Percentiles rank a stretch among this genome's conserved stretches.
Evolutionary conservation across 805 yeast genomes (phyloP).

Genomic region (Isabelozyma rhagii): DNA sequence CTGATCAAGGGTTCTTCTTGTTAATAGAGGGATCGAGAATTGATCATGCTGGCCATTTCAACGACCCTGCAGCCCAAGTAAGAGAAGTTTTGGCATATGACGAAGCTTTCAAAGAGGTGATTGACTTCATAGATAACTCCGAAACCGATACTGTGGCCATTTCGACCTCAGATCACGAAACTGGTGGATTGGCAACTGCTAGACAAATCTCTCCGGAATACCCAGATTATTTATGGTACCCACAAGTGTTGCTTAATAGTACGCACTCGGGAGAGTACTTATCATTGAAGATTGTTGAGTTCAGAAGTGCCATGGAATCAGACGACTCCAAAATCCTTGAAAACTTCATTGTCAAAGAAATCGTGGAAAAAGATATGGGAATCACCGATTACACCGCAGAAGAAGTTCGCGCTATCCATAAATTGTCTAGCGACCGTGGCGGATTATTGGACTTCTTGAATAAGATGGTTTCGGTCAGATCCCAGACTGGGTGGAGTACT

Average conservation of each 20-base stretch:
- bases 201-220: slow-evolving; percentile 66
- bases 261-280: slow-evolving; percentile 76
- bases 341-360: slow-evolving; percentile 48
- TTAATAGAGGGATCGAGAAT: slow-evolving; percentile 90
- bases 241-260: slow-evolving; percentile 67
- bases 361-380: slow-evolving; percentile 66
- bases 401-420: slow-evolving; percentile 39
- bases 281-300: slow-evolving; percentile 42
- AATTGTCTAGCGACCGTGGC: slow-evolving; percentile 22
- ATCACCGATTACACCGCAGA: slow-evolving; percentile 51
- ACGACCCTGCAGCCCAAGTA: slow-evolving; percentile 93
- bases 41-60: slow-evolving; percentile 93
- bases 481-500: slow-evolving; percentile 94
- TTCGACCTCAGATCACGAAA: slow-evolving; percentile 91
- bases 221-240: slow-evolving; percentile 89
- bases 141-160: slow-evolving; percentile 76
- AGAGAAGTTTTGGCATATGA: slow-evolving; percentile 87
- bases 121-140: slow-evolving; percentile 62
- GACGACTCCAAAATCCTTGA: slow-evolving; percentile 21
- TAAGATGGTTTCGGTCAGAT: slow-evolving; percentile 71
- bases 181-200: slow-evolving; percentile 90
- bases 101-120: slow-evolving; percentile 71
- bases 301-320: slow-evolving; percentile 11
- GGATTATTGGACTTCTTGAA: slow-evolving; percentile 53
- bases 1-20: slow-evolving; percentile 82